phyloP scores from a whole-genome alignment of 108 stramenopile species.

The Cyclotella baltica region DNA sequence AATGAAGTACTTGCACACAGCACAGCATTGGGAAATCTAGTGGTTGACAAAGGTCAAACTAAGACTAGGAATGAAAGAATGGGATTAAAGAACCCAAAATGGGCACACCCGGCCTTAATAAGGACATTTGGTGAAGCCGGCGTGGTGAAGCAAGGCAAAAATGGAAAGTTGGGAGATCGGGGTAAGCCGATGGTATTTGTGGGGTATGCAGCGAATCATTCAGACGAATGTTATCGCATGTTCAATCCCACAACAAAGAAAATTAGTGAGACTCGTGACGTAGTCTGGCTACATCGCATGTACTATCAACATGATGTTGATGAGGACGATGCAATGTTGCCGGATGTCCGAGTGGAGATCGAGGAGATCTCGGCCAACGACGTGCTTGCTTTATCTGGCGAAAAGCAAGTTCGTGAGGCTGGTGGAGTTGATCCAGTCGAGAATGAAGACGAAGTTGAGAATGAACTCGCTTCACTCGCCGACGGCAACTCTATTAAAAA shows the following conservation, averaged over 20 bases:
- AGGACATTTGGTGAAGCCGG: conserved; percentile 38
- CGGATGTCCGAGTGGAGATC: neutral
- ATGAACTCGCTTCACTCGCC: neutral
- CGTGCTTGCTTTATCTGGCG: neutral
- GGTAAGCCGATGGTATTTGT: conserved; percentile 29
- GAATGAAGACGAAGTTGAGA: neutral
- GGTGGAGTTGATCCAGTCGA: too few species aligned
- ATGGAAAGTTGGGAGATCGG: conserved; percentile 26
- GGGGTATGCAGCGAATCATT: conserved; percentile 28
- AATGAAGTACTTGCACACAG: neutral
- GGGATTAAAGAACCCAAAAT: neutral
- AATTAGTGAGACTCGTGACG: conserved; percentile 33
- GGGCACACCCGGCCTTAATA: neutral
- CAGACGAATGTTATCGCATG: conserved; percentile 28
- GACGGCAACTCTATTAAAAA: neutral
- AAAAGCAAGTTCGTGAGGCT: too few species aligned
- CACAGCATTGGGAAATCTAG: too few species aligned
- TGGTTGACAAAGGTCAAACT: neutral
- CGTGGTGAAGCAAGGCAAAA: conserved; percentile 16
- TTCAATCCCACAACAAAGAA: conserved; percentile 30
- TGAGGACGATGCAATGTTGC: neutral
- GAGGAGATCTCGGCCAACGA: neutral
- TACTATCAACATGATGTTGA: conserved; percentile 20
- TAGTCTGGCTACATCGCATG: conserved; percentile 46
- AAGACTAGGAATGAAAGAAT: too few species aligned